phyloP scores from a whole-genome alignment of 164 flowering plant genomes.

The Berberis vulgaris region DNA sequence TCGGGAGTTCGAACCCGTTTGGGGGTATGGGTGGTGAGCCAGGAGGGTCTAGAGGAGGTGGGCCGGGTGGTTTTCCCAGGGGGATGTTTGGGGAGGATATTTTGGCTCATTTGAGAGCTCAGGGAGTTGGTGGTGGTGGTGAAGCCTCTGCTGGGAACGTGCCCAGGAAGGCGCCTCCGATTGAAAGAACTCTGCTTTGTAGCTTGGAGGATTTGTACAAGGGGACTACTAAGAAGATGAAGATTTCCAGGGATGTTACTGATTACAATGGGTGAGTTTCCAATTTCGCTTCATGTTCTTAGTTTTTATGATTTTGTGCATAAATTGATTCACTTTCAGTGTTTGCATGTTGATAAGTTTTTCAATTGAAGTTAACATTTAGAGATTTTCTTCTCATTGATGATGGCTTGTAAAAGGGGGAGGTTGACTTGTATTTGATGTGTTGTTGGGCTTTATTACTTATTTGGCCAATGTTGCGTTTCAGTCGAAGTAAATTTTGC shows the following conservation, averaged over 20 bases:
- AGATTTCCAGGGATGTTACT: conserved; percentile 72
- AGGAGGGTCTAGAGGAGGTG: conserved; percentile 25
- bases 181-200: conserved; percentile 62
- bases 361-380: too few relatives aligned
- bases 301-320: not conserved
- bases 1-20: conserved; percentile 67
- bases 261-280: conserved; percentile 71
- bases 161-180: conserved; percentile 46
- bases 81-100: conserved; percentile 57
- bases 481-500: too few relatives aligned
- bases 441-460: too few relatives aligned
- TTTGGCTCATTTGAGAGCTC: conserved; percentile 37
- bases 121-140: conserved; percentile 33
- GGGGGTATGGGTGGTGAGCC: conserved; percentile 26
- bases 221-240: conserved; percentile 95
- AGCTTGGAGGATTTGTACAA: conserved; percentile 86
- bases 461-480: too few relatives aligned
- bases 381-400: too few relatives aligned
- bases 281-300: not conserved
- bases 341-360: too few relatives aligned
- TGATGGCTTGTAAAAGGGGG: too few relatives aligned
- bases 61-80: conserved; percentile 40
- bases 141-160: conserved; percentile 32
- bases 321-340: not conserved
- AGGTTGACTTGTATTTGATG: too few relatives aligned